Evolutionary conservation across 163 green algal species (phyloP).

Genomic region (Chlamydomonas reinhardtii): DNA sequence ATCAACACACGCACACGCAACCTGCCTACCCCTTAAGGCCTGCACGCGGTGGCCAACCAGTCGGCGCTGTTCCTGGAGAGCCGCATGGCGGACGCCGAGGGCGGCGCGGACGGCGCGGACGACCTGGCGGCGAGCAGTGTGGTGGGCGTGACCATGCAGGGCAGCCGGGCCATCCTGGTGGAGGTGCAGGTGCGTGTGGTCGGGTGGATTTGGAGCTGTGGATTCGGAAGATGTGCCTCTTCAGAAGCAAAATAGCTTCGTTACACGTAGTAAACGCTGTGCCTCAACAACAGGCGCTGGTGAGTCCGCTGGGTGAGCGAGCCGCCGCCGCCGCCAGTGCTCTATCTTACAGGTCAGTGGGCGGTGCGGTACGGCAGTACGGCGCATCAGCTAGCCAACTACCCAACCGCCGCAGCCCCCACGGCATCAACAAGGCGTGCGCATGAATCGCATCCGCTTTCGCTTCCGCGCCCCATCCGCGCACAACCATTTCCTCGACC

Average conservation of each 20-base stretch:
- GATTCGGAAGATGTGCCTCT: too few relatives aligned
- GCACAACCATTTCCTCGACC: too few relatives aligned
- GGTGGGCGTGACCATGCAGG: conserved; percentile 37
- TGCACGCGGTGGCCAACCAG: conserved; percentile 38
- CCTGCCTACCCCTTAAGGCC: not conserved
- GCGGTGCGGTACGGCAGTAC: too few relatives aligned
- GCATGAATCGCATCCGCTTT: too few relatives aligned
- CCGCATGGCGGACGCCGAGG: not conserved
- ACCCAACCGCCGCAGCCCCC: too few relatives aligned
- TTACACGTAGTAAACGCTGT: too few relatives aligned
- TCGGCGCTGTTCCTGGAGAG: conserved; percentile 41
- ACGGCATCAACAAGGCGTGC: too few relatives aligned
- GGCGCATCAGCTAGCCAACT: too few relatives aligned
- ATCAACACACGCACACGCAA: too few relatives aligned
- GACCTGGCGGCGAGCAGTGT: conserved; percentile 11
- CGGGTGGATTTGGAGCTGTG: too few relatives aligned
- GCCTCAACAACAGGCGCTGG: conserved; percentile 3
- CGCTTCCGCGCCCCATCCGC: too few relatives aligned
- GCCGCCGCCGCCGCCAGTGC: conserved; percentile 4
- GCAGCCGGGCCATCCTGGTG: conserved; percentile 27
- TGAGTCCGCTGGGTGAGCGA: conserved; percentile 14
- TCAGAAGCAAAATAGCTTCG: too few relatives aligned
- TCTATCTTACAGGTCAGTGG: not conserved
- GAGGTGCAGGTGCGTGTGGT: conserved; percentile 18
- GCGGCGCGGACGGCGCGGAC: not conserved